Conservation (phyloP, 441 rosid genomes). For the Gossypium davidsonii region DNA sequence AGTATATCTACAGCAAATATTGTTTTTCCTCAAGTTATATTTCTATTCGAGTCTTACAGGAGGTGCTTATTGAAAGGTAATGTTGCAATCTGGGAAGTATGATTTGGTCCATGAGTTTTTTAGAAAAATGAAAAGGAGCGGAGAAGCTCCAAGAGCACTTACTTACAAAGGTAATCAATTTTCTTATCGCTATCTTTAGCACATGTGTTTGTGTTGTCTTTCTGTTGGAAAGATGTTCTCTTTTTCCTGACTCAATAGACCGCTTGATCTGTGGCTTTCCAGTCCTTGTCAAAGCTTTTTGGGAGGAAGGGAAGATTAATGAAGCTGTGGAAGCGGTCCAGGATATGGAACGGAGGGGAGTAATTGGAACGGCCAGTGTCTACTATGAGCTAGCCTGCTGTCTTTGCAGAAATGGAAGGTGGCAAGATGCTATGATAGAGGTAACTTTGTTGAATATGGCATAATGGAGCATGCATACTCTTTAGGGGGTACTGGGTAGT, state of each 20-base stretch:
- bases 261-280: slow-evolving; percentile 21
- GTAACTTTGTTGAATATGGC: slow-evolving; percentile 27
- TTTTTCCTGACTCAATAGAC: neutral
- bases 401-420: slow-evolving; percentile 72
- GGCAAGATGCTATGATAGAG: slow-evolving; percentile 75
- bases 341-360: slow-evolving; percentile 84
- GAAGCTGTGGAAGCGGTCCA: slow-evolving; percentile 76
- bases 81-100: slow-evolving; percentile 80
- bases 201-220: neutral
- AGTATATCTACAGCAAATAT: slow-evolving; percentile 3
- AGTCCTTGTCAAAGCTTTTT: slow-evolving; percentile 79
- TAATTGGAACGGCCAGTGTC: slow-evolving; percentile 71
- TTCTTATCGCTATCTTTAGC: slow-evolving; percentile 3
- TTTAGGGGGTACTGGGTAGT: too few relatives aligned
- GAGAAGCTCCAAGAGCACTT: slow-evolving; percentile 64
- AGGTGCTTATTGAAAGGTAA: slow-evolving; percentile 67
- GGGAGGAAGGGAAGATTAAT: slow-evolving; percentile 74
- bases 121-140: slow-evolving; percentile 65
- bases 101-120: slow-evolving; percentile 64
- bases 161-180: slow-evolving; percentile 60
- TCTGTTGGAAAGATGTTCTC: neutral
- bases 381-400: slow-evolving; percentile 87
- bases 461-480: neutral
- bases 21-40: slow-evolving; percentile 21
- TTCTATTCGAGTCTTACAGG: slow-evolving; percentile 48